Percentiles rank a stretch among this genome's conserved stretches.
phyloP scores from a whole-genome alignment of 345 rosid genomes.

The Euphorbia peplus region DNA sequence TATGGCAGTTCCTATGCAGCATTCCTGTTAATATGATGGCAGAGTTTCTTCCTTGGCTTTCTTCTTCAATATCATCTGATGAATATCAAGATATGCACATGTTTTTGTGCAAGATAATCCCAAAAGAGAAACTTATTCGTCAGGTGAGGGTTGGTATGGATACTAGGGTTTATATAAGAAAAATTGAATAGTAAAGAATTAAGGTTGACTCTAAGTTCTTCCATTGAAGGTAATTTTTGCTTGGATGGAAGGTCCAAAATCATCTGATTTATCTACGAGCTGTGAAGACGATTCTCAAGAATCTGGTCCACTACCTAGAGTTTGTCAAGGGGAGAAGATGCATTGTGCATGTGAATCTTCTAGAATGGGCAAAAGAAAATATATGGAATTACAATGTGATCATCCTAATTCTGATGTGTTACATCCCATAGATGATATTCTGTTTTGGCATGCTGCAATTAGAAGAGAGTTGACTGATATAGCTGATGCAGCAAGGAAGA shows the following conservation, averaged over 20 bases:
- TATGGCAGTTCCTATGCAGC: conserved; percentile 86
- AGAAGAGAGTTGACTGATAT: conserved; percentile 48
- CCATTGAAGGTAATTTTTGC: conserved; percentile 45
- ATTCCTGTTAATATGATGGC: conserved; percentile 75
- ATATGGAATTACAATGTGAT: conserved; percentile 33
- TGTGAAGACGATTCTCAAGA: conserved; percentile 28
- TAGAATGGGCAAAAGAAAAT: conserved; percentile 45
- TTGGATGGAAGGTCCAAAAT: conserved; percentile 50
- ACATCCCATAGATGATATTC: conserved; percentile 52
- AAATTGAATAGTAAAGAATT: background rate
- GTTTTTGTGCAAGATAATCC: conserved; percentile 63
- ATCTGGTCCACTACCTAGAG: conserved; percentile 17
- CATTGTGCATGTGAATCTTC: conserved; percentile 42
- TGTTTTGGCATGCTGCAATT: conserved; percentile 64
- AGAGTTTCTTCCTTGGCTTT: conserved; percentile 83
- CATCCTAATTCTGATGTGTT: conserved; percentile 23
- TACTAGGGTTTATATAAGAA: background rate
- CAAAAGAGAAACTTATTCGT: conserved; percentile 61
- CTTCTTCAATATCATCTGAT: conserved; percentile 64
- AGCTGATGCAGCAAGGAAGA: conserved; percentile 47
- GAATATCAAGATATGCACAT: conserved; percentile 55
- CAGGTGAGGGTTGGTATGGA: conserved; percentile 40
- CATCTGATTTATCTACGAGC: conserved; percentile 21
- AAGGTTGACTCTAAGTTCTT: conserved; percentile 25
- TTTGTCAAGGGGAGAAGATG: conserved; percentile 20